Base-by-base conservation (phyloP, 176 grass and related monocot genomes). In the Phoenix roebelenii region DNA sequence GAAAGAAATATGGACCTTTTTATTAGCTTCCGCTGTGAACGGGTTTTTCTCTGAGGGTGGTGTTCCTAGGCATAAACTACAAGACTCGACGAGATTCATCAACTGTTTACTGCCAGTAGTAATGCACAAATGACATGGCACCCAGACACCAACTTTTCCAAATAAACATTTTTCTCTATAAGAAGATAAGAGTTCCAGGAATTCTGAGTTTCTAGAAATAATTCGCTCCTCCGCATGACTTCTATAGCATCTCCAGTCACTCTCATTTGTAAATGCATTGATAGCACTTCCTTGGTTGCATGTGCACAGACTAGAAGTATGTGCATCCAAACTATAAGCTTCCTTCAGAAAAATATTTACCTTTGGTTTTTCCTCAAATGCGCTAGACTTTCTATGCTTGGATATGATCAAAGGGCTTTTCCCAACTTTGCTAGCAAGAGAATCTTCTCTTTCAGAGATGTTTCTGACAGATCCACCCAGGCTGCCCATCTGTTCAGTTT, bases 91-190 rank as follows among this genome's bases (percentile, higher is more conserved):
- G 35, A 69, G 53, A 23, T 77, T 49, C 23, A 57, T 70, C 69
- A 63, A 66, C 55, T 54, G 22, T 18, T 56, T 62, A 48, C 57
- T 56, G 23, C 63, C 50, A 25, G 74, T 68, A 18, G 74, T 77
- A 68, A 77, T 17, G 65, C 74, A 77, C 23, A 77, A 16, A 77
- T 69, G 65, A n/a, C 23, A 26, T 54, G 74, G 74, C 24, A 55
- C 62, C 55, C 59, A 61, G n/a, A 49, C 30, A 63, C 60, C 74
- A 77, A 59, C 54, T 39, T 69, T 63, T 77, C 23, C 64, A 23
- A 63, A 77, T 61, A 22, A 63, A 24, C 24, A 62, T 39, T 30
- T 70, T 69, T 17, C 44, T 59, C 17, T 61, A 22, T 61, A 59
- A 23, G 52, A 57, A 23, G 19, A 28, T 23, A 66, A 50, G 16